A percentile compares a stretch with the other conserved stretches of the same genome.
phyloP scores from a whole-genome alignment of 2,329 filamentous ascomycete species.

The Hypoxylon sp. region DNA sequence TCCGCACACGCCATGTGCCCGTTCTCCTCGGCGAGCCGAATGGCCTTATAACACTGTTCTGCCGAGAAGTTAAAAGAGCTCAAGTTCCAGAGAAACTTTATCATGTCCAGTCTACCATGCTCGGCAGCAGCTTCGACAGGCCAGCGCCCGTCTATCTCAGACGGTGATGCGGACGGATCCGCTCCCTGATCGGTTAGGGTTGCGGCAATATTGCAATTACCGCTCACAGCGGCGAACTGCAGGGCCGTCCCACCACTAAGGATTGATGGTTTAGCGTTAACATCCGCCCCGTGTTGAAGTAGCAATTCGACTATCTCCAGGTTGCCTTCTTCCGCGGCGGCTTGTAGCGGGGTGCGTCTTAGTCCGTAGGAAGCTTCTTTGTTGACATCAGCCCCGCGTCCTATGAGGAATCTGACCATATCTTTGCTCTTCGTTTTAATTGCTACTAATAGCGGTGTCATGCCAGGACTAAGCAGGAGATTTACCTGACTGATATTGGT shows the following conservation, averaged over 20 bases:
- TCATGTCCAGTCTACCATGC: slow-evolving; percentile 35
- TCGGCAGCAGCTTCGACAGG: slow-evolving; percentile 36
- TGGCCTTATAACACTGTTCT: slow-evolving; percentile 23
- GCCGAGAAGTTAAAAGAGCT: slow-evolving; percentile 11
- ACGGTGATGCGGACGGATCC: slow-evolving; percentile 6
- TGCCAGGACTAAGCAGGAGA: no score
- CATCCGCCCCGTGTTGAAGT: slow-evolving; percentile 28
- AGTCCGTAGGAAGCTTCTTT: slow-evolving; percentile 11
- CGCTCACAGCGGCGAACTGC: slow-evolving; percentile 33
- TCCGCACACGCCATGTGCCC: slow-evolving; percentile 25
- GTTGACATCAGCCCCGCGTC: slow-evolving; percentile 32
- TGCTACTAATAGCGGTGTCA: slow-evolving; percentile 24
- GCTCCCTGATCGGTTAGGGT: slow-evolving; percentile 26
- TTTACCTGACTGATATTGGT: no score
- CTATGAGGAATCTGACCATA: slow-evolving; percentile 31
- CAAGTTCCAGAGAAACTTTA: slow-evolving; percentile 29
- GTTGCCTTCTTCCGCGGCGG: slow-evolving; percentile 27
- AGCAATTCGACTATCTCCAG: slow-evolving; percentile 33
- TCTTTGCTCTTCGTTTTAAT: slow-evolving; percentile 20
- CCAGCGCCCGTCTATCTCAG: slow-evolving; percentile 25
- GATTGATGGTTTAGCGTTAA: slow-evolving; percentile 21
- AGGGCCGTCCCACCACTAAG: slow-evolving; percentile 33
- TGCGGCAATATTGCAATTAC: slow-evolving; percentile 32
- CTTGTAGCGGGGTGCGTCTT: slow-evolving; percentile 35
- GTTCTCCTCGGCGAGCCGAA: slow-evolving; percentile 26